Evolutionary conservation across 2,329 filamentous ascomycete genomes (phyloP), one percentile per base, ranked within the genome.

Genomic region (Sporothrix pseudoabietina): DNA sequence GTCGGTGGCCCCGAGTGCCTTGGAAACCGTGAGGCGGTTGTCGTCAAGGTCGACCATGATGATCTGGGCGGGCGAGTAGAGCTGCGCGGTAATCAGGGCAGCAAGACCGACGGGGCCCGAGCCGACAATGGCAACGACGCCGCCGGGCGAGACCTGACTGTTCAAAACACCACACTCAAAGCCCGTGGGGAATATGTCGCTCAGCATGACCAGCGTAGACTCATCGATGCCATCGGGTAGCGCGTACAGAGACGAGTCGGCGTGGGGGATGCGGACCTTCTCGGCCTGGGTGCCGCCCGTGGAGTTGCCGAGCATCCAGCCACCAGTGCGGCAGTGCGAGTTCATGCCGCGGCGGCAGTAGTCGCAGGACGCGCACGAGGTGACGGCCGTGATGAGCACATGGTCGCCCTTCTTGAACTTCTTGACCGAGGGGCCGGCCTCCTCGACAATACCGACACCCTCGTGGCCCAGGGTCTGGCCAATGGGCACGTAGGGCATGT

Each of bases 231-330:
- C 74, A 32, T 85, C 82, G 1, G 86, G 84, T 0, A 87, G 77
- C 2, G 79, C 76, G 77, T 86, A 83, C 8, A 88, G 80, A 9
- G 83, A 86, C 8, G 82, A 82, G 72, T 85, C 82, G 0, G 86
- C 87, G 77, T 85, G 83, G 1, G 85, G 85, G 59, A 88, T 83
- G 26, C 85, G 81, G 52, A 88, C 86, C 74, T 85, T 88, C 77
- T 88, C 86, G n/a, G 86, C 87, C 77, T 88, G 86, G 0, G 85
- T 87, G 61, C 86, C 86, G 75, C 87, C 85, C 26, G 84, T 82
- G 0, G 80, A 81, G 76, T 89, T 85, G 26, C 87, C 87, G 1
- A 89, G 80, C 5, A 84, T 81, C 87, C 87, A 89, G 4, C 87
- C 86, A 35, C 86, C 87, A 14, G 82, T 84, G 8, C 80, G 80